phyloP scores from a whole-genome alignment of 331 rosid genomes.

The Malus hybrid region DNA sequence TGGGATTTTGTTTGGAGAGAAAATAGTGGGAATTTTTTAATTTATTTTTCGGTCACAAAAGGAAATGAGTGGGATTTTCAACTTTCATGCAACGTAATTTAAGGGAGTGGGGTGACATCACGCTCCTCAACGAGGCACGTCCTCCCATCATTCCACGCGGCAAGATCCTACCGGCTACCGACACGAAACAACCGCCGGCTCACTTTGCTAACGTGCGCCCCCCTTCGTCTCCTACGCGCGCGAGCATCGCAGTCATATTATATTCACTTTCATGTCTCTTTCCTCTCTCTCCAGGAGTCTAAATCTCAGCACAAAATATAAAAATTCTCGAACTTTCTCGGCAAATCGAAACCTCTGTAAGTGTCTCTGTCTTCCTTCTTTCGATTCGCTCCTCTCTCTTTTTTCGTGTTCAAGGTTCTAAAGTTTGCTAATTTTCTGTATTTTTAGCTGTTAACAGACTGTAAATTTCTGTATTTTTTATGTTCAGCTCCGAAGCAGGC shows the following conservation, averaged over 20 bases:
- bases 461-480: not conserved
- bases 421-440: not conserved
- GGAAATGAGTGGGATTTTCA: not conserved
- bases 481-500: not conserved
- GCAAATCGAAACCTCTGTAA: slow-evolving; percentile 10
- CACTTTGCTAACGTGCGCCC: slow-evolving; percentile 34
- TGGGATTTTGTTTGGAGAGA: not conserved
- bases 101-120: slow-evolving; percentile 1
- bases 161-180: slow-evolving; percentile 34
- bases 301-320: slow-evolving; percentile 1
- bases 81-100: slow-evolving; percentile 8
- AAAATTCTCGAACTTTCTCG: slow-evolving; percentile 17
- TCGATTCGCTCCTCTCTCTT: not conserved
- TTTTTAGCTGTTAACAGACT: not conserved
- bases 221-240: not conserved
- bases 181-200: slow-evolving; percentile 26
- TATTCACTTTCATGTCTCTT: not conserved
- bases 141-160: slow-evolving; percentile 12
- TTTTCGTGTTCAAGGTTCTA: not conserved
- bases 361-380: not conserved
- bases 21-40: no score
- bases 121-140: slow-evolving; percentile 14
- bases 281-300: not conserved
- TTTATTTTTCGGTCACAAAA: not conserved
- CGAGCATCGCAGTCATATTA: not conserved